Evolutionary conservation across 768 basidiomycete species (phyloP), one percentile per base, ranked within the genome.

Genomic region (Leccinum fibrillosum): DNA sequence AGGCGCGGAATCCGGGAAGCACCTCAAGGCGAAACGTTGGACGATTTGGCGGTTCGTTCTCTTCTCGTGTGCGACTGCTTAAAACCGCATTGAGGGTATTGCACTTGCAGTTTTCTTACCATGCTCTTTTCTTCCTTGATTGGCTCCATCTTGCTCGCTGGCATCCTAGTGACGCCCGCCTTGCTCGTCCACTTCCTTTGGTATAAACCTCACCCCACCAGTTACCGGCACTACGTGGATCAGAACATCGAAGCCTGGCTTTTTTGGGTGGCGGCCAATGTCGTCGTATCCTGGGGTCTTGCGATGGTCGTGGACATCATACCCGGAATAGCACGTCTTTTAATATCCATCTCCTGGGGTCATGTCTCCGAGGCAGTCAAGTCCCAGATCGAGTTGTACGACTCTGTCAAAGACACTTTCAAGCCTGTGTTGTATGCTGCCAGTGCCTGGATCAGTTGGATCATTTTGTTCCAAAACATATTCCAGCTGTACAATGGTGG

Each of bases 211-310:
- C 69, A 88, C 55, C 81, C 79, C 7, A 81, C 80, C 17, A 76
- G 78, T 8, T 74, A 83, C 61, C 80, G 88, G 15, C 77, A 75
- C 28, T 88, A 80, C 60, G 79, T 90, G 60, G 80, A 80, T 54
- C 80, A 85, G 60, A 91, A 87, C 68, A 70, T 88, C 48, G 77
- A 87, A 68, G 86, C 88, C 3, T 92, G 90, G 90, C 76, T 91
- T 3, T 89, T 89, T 71, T 92, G 90, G 89, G 84, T 82, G 7
- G 90, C 89, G 5, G 81, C 86, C 39, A 91, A 92, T 69, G 75
- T 91, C 53, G 75, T 89, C 57, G 79, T 90, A 53, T 90, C 89
- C 3, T 92, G 90, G 90, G 86, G 79, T 60, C 83, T 92, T 34
- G 90, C 86, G 19, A 75, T 89, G 74, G 73, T 87, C 58, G 75